Evolutionary conservation across 805 yeast genomes (phyloP).

Genomic region (Clavispora phyllophila): DNA sequence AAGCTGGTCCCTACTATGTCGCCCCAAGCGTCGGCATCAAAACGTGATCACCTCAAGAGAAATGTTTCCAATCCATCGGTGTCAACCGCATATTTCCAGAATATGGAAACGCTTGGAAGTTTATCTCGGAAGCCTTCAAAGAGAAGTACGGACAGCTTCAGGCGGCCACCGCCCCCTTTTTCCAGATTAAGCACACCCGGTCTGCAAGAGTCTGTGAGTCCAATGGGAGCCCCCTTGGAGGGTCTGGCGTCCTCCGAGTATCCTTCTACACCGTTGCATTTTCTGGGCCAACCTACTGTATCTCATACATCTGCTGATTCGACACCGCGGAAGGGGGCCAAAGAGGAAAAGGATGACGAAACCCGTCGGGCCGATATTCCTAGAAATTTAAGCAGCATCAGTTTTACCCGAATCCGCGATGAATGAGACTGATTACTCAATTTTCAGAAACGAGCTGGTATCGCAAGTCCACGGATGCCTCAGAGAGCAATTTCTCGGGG

Average conservation of each 20-base stretch:
- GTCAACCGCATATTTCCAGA: neutral
- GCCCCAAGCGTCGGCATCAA: neutral
- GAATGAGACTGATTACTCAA: constrained; percentile 1
- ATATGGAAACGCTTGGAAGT: neutral
- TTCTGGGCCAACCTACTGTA: too few relatives aligned
- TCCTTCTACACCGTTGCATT: neutral
- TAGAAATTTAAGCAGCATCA: constrained; percentile 13
- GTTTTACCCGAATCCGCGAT: constrained; percentile 14
- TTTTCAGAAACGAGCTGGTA: too few relatives aligned
- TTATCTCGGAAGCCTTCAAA: neutral
- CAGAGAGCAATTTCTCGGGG: too few relatives aligned
- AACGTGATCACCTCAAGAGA: neutral
- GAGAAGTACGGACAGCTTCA: neutral
- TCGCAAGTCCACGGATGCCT: too few relatives aligned
- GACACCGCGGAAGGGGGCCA: neutral
- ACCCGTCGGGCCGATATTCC: neutral
- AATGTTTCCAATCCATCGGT: neutral
- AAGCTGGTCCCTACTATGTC: neutral
- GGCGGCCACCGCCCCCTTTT: neutral
- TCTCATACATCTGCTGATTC: neutral
- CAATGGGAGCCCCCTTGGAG: neutral
- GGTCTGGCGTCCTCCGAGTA: neutral
- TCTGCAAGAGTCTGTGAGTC: neutral
- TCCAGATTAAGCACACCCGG: neutral
- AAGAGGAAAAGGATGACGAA: neutral